Conservation (phyloP, 805 yeast genomes). For the Spathaspora passalidarum region DNA sequence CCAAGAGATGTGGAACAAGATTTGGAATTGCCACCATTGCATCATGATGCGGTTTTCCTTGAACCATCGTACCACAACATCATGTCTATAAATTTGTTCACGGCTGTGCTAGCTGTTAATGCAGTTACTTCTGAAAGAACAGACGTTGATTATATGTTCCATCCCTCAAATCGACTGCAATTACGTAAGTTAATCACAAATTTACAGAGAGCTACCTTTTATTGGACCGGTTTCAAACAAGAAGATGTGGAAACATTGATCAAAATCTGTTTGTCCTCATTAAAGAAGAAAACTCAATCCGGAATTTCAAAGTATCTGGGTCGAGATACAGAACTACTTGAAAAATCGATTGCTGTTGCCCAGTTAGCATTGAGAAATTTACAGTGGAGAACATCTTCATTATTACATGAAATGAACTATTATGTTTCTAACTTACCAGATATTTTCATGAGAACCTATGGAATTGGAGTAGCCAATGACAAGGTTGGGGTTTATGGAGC, state of each 20-base stretch:
- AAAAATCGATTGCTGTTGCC: conserved; percentile 44
- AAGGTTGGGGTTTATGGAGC: conserved; percentile 52
- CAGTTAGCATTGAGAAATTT: conserved; percentile 48
- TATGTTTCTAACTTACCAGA: conserved; percentile 46
- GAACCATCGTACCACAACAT: conserved; percentile 62
- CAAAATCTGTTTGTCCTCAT: conserved; percentile 44
- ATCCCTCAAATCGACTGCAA: conserved; percentile 52
- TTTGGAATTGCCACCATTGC: conserved; percentile 54
- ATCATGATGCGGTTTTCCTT: conserved; percentile 56
- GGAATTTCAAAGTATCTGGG: conserved; percentile 25
- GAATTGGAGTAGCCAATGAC: conserved; percentile 31
- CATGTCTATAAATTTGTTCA: conserved; percentile 59
- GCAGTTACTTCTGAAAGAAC: conserved; percentile 70
- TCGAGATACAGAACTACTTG: conserved; percentile 41
- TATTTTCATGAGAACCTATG: conserved; percentile 36
- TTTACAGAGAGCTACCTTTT: conserved; percentile 64
- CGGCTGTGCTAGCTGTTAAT: conserved; percentile 66
- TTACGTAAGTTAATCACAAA: conserved; percentile 57
- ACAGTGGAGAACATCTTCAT: conserved; percentile 56
- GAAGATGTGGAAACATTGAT: conserved; percentile 55
- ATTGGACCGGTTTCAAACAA: conserved; percentile 71
- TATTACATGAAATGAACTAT: conserved; percentile 65
- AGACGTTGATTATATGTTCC: conserved; percentile 71
- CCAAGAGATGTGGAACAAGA: conserved; percentile 53
- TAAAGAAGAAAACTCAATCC: conserved; percentile 31